Evolutionary conservation across 495 filamentous ascomycete genomes (phyloP).

Genomic region (Friedmanniomyces endolithicus): DNA sequence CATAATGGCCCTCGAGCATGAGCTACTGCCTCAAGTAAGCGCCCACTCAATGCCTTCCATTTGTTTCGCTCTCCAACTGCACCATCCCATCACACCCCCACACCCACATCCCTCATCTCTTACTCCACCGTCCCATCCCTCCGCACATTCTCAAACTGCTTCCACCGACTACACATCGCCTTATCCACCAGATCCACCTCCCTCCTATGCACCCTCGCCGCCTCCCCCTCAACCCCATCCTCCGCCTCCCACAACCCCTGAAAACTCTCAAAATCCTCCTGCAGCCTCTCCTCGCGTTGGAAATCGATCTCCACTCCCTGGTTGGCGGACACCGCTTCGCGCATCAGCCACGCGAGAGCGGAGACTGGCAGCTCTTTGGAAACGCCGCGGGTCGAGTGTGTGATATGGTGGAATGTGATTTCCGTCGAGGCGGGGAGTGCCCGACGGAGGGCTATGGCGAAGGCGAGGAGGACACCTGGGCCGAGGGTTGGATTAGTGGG

Average conservation of each 20-base stretch:
- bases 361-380: not conserved
- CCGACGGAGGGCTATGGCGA: not conserved
- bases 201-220: not conserved
- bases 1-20: no score
- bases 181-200: conserved; percentile 7
- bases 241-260: conserved; percentile 13
- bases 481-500: not conserved
- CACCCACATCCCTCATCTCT: not conserved
- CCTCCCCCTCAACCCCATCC: not conserved
- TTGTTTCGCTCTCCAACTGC: no score
- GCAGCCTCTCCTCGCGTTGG: conserved; percentile 6
- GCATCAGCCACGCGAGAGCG: conserved; percentile 7
- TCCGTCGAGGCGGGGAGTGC: not conserved
- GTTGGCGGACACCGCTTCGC: conserved; percentile 1
- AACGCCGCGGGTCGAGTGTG: no score
- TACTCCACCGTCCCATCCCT: not conserved
- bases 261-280: conserved; percentile 15
- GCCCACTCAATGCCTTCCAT: no score
- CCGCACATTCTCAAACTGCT: conserved; percentile 6
- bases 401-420: not conserved
- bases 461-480: not conserved
- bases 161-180: conserved; percentile 14
- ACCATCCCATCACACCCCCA: no score
- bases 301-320: not conserved
- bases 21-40: no score